Percentiles rank a stretch among this genome's conserved stretches.
Evolutionary conservation across 495 filamentous ascomycete genomes (phyloP).

Genomic region (Penicillium pancosmium): DNA sequence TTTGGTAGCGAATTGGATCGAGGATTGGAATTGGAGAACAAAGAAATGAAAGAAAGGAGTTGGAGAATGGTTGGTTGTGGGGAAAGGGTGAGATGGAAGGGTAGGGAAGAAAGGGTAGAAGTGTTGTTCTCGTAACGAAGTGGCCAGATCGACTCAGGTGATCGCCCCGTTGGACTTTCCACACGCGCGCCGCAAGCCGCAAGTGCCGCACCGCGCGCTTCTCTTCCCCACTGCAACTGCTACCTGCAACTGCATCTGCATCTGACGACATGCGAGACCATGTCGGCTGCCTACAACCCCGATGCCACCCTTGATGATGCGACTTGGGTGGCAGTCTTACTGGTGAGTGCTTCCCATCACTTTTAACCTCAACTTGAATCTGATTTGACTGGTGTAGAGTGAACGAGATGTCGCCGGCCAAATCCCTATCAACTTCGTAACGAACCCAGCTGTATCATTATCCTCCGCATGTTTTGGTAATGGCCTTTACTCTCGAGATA

Average conservation of each 20-base stretch:
- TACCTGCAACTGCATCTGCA: background rate
- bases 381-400: slow-evolving; percentile 40
- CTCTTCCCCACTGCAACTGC: background rate
- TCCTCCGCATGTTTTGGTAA: slow-evolving; percentile 61
- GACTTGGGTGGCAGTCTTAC: slow-evolving; percentile 38
- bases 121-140: slow-evolving; percentile 25
- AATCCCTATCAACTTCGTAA: slow-evolving; percentile 65
- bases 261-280: slow-evolving; percentile 23
- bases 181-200: background rate
- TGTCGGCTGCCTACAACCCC: slow-evolving; percentile 40
- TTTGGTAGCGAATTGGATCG: slow-evolving; percentile 14
- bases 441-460: slow-evolving; percentile 55
- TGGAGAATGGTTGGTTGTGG: background rate
- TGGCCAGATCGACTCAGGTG: slow-evolving; percentile 44
- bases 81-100: background rate
- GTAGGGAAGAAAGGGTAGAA: slow-evolving; percentile 10
- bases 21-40: slow-evolving; percentile 12
- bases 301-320: slow-evolving; percentile 35
- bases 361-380: background rate
- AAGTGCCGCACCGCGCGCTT: background rate
- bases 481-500: slow-evolving; percentile 48
- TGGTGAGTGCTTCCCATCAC: slow-evolving; percentile 30
- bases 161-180: slow-evolving; percentile 17
- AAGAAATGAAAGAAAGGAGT: background rate
- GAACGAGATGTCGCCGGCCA: slow-evolving; percentile 62